Base-by-base conservation (phyloP, 345 rosid species). In the Clausena lansium region DNA sequence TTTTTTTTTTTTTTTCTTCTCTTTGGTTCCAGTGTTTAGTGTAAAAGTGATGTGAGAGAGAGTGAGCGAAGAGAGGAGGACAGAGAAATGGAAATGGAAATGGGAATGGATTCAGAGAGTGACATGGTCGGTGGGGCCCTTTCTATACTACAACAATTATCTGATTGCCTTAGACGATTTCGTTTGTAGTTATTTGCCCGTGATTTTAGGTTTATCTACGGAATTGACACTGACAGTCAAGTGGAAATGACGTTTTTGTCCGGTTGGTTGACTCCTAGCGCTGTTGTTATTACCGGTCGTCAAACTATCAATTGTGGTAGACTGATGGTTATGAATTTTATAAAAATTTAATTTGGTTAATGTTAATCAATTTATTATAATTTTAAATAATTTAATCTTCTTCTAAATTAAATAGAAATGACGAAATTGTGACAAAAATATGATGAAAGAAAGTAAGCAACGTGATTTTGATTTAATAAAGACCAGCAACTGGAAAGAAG, bases 181-280 rank as follows among this genome's bases (percentile, higher is more conserved):
- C 30, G 24, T 17, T 8, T 27, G 20, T 38, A 30, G 32, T 35
- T 70, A 4, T 70, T 27, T 76, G 68, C 76, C 82, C 83, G 32
- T 33, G 41, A 2, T 54, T 76, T 50, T 41, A 24, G 80, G 25
- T 1, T 65, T 78, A 84, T 82, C 84, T 78, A 84, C 89, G 41
- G 52, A 33, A 3, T 52, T 79, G 80, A 14, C 84, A 85, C 83
- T 76, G 67, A 5, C 47, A 32, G 54, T 5, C 28, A 24, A 32
- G 13, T 20, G 27, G 38, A 30, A 75, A n/a, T 32, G 52, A 32
- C 75, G 8, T 1, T 28, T 41, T 19, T 54, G 76, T 66, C 77
- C 79, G 52, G 5, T 5, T 11, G 19, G 10, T 76, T 41, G 71
- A 50, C 61, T 24, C 17, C 20, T 25, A 2, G 67, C 45, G 0